Evolutionary conservation across 257 asterid genomes (phyloP).

Genomic region (Gentiana macrophylla): DNA sequence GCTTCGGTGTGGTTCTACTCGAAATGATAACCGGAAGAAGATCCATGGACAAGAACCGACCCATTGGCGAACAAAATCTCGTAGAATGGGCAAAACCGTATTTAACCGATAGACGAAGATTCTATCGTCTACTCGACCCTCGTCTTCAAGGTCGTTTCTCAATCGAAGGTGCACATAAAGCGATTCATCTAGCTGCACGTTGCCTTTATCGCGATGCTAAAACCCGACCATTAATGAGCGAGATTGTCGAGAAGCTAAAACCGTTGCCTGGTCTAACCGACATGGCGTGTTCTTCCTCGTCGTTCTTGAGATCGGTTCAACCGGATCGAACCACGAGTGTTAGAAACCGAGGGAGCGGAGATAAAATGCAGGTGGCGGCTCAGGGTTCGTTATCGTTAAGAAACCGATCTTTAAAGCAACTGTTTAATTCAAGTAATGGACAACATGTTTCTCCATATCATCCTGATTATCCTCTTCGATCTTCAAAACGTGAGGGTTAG

Average conservation of each 20-base stretch:
- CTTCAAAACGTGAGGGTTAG: constrained; percentile 32
- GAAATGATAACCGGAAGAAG: constrained; percentile 58
- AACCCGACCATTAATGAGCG: constrained; percentile 63
- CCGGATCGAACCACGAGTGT: constrained; percentile 23
- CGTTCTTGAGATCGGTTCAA: constrained; percentile 45
- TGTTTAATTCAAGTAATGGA: constrained; percentile 36
- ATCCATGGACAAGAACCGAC: constrained; percentile 60
- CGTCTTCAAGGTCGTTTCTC: constrained; percentile 69
- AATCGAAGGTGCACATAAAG: constrained; percentile 46
- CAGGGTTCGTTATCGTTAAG: constrained; percentile 19
- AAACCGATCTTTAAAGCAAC: constrained; percentile 32
- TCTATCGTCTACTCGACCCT: constrained; percentile 52
- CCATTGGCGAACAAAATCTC: constrained; percentile 55
- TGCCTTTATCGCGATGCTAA: constrained; percentile 69
- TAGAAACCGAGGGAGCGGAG: constrained; percentile 20
- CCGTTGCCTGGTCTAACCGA: constrained; percentile 47
- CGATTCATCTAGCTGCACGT: constrained; percentile 53
- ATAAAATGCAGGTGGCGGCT: constrained; percentile 24
- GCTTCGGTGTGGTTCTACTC: constrained; percentile 77
- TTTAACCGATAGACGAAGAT: constrained; percentile 43
- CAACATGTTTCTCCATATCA: constrained; percentile 32
- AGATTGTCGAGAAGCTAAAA: constrained; percentile 54
- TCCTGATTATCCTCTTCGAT: constrained; percentile 24
- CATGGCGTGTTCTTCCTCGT: constrained; percentile 50
- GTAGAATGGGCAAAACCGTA: constrained; percentile 70